phyloP scores from a whole-genome alignment of 257 asterid genomes.

The Jasminum sambac region DNA sequence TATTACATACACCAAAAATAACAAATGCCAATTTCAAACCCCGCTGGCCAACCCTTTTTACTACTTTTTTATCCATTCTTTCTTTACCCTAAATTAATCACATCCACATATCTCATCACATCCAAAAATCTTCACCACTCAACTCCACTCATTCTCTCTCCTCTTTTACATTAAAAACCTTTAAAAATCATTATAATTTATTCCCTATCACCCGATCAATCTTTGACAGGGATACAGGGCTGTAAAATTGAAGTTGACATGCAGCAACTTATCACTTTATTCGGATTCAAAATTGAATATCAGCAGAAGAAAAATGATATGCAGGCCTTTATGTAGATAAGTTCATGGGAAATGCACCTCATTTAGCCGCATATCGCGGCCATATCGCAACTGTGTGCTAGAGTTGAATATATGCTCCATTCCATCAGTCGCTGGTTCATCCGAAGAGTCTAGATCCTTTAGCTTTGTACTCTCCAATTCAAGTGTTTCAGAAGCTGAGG shows the following conservation, averaged over 20 bases:
- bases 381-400: constrained; percentile 87
- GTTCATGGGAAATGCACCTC: constrained; percentile 55
- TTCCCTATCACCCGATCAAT: too few relatives aligned
- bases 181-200: too few relatives aligned
- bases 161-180: too few relatives aligned
- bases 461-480: constrained; percentile 66
- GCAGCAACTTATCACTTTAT: constrained; percentile 17
- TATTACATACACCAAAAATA: neutral
- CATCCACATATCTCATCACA: too few relatives aligned
- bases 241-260: constrained; percentile 4
- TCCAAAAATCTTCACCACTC: too few relatives aligned
- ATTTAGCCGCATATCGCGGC: constrained; percentile 91
- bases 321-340: constrained; percentile 7
- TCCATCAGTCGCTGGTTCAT: constrained; percentile 80
- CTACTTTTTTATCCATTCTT: too few relatives aligned
- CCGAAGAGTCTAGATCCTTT: constrained; percentile 68
- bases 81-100: too few relatives aligned
- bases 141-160: too few relatives aligned
- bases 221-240: constrained; percentile 8
- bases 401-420: constrained; percentile 94
- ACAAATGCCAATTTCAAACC: neutral
- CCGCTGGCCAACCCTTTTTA: too few relatives aligned
- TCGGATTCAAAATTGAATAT: constrained; percentile 10
- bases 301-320: neutral
- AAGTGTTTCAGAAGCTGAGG: constrained; percentile 76